Evolutionary conservation across 1,284 basidiomycete genomes (phyloP).

Genomic region (Boletus sp.): DNA sequence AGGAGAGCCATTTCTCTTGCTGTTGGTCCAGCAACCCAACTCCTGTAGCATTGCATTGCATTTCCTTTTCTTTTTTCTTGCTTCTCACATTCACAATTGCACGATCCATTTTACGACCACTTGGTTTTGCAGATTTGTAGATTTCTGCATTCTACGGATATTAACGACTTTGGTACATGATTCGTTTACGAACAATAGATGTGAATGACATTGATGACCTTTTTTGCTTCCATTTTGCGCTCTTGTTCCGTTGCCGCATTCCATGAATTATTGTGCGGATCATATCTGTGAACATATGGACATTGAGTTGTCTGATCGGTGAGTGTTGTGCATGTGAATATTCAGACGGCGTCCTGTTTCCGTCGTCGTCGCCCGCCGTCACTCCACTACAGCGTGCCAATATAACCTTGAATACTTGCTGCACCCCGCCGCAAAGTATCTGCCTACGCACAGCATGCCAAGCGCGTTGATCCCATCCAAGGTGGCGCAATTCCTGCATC

Average conservation of each 20-base stretch:
- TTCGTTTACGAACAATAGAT: conserved; percentile 22
- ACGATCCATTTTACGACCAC: conserved; percentile 16
- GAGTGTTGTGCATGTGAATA: too few species aligned
- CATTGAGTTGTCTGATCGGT: too few species aligned
- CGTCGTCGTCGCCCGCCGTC: too few species aligned
- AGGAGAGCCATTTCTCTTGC: conserved; percentile 29
- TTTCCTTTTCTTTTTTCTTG: conserved; percentile 22
- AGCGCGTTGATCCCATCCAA: neutral
- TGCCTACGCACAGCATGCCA: conserved; percentile 8
- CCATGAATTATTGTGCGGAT: conserved; percentile 13
- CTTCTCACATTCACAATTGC: conserved; percentile 14
- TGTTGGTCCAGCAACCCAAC: conserved; percentile 30
- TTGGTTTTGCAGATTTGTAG: conserved; percentile 29
- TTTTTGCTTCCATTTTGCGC: conserved; percentile 14
- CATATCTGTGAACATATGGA: conserved; percentile 3
- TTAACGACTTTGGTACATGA: conserved; percentile 22
- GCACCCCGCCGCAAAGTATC: neutral
- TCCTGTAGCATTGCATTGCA: conserved; percentile 35
- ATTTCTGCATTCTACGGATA: conserved; percentile 26
- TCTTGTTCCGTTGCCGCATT: conserved; percentile 1
- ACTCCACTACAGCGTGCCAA: too few species aligned
- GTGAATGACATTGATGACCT: conserved; percentile 25
- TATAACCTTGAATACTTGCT: too few species aligned
- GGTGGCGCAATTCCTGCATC: neutral
- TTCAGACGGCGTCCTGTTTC: too few species aligned